phyloP scores from a whole-genome alignment of 2,329 filamentous ascomycete genomes.

The Pseudopithomyces maydicus region DNA sequence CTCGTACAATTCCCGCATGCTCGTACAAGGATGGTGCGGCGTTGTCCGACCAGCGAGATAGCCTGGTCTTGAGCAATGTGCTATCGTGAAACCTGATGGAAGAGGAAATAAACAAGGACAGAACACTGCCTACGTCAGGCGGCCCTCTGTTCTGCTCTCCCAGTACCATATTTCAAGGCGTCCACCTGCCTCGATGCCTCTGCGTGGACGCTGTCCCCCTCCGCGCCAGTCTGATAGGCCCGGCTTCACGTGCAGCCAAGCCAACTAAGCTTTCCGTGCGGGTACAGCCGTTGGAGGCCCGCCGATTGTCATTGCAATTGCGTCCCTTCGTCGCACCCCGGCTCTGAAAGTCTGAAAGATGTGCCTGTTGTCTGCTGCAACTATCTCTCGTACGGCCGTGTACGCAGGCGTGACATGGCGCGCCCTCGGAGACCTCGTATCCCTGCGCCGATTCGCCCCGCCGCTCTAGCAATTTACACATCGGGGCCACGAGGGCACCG shows the following conservation, averaged over 20 bases:
- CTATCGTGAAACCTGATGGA: too few relatives aligned
- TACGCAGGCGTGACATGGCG: background rate
- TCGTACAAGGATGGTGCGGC: too few relatives aligned
- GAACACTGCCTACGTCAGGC: too few relatives aligned
- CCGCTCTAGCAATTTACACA: conserved; percentile 1
- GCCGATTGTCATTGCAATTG: background rate
- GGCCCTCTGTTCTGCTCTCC: too few relatives aligned
- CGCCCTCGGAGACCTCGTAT: background rate
- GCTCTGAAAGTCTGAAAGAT: too few relatives aligned
- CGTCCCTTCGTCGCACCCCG: background rate
- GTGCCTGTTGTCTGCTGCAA: background rate
- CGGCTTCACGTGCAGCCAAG: conserved; percentile 3
- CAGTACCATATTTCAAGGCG: background rate
- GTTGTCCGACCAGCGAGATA: too few relatives aligned
- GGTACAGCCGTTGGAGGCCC: conserved; percentile 1
- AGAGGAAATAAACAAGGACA: too few relatives aligned
- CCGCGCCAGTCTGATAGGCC: background rate
- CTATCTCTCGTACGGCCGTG: background rate
- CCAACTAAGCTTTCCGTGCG: conserved; percentile 1
- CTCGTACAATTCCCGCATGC: too few relatives aligned
- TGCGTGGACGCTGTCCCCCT: background rate
- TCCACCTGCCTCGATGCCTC: background rate
- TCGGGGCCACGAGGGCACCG: background rate
- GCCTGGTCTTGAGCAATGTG: too few relatives aligned
- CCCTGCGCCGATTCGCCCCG: background rate